A percentile compares a stretch with the other conserved stretches of the same genome.
Evolutionary conservation across 1,139 yeast species (phyloP).

Genomic region (Geotrichum carabidarum): DNA sequence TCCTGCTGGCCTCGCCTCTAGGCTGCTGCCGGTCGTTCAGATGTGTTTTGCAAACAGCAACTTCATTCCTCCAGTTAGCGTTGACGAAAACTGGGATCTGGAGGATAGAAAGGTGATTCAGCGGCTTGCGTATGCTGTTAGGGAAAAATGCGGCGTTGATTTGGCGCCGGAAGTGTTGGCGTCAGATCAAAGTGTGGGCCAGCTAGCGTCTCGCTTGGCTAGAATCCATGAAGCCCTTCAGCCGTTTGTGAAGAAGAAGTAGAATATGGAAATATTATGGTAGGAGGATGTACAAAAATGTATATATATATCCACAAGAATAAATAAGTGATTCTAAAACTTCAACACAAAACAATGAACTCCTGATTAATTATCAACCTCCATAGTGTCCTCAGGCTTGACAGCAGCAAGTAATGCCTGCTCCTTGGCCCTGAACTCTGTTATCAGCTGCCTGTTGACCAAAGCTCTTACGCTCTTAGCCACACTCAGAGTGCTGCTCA

Average conservation of each 20-base stretch:
- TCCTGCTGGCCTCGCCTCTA: constrained; percentile 36
- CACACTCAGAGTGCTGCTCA: constrained; percentile 5
- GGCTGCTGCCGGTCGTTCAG: constrained; percentile 28
- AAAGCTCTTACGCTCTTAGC: constrained; percentile 12
- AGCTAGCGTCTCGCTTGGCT: constrained; percentile 32
- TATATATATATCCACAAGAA: constrained; percentile 9
- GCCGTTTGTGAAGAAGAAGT: constrained; percentile 25
- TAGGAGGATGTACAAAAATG: neutral
- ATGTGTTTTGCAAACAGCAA: constrained; percentile 26
- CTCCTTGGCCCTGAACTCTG: constrained; percentile 16
- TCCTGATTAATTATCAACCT: neutral
- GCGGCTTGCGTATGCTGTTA: constrained; percentile 32
- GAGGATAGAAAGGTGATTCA: constrained; percentile 28
- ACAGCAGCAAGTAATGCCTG: constrained; percentile 8
- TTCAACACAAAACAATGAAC: neutral
- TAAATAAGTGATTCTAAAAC: constrained; percentile 20
- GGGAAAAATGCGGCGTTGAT: constrained; percentile 34
- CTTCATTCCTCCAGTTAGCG: constrained; percentile 26
- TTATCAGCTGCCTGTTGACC: constrained; percentile 14
- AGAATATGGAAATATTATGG: neutral
- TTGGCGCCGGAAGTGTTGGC: constrained; percentile 35
- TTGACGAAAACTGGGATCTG: constrained; percentile 30
- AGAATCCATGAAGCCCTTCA: constrained; percentile 31
- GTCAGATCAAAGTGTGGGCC: constrained; percentile 31
- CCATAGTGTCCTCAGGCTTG: constrained; percentile 2